phyloP scores from a whole-genome alignment of 805 yeast genomes.

The Wickerhamomyces alni region DNA sequence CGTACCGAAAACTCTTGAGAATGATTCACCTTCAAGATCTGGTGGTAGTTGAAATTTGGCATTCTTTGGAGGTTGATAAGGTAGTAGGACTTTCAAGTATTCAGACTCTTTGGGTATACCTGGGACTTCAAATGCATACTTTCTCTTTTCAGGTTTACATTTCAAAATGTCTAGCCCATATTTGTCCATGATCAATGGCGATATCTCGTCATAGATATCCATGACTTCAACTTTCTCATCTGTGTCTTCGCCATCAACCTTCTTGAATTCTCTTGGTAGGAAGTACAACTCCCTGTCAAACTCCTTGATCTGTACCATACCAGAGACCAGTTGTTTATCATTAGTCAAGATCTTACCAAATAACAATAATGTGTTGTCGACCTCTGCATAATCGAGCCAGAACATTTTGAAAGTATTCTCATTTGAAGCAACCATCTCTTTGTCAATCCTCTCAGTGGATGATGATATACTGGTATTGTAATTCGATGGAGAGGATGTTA shows the following conservation, averaged over 20 bases:
- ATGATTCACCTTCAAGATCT: conserved; percentile 69
- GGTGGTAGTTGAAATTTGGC: conserved; percentile 46
- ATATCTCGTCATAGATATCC: conserved; percentile 76
- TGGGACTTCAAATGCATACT: conserved; percentile 84
- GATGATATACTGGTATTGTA: conserved; percentile 2
- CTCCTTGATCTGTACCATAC: conserved; percentile 69
- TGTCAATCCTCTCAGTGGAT: conserved; percentile 14
- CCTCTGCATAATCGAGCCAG: conserved; percentile 88
- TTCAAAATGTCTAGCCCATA: conserved; percentile 57
- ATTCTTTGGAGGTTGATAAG: conserved; percentile 60
- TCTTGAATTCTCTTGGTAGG: conserved; percentile 58
- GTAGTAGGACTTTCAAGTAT: conserved; percentile 72
- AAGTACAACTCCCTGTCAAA: conserved; percentile 68
- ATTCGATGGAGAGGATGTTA: conserved; percentile 16
- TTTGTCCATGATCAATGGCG: conserved; percentile 55
- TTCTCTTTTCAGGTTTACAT: conserved; percentile 65
- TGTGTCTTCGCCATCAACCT: conserved; percentile 36
- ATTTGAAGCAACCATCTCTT: conserved; percentile 19
- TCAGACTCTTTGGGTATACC: conserved; percentile 75
- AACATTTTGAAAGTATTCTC: conserved; percentile 57
- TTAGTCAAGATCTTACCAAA: conserved; percentile 74
- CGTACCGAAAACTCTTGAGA: conserved; percentile 74
- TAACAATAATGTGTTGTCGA: conserved; percentile 58
- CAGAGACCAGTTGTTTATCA: conserved; percentile 58
- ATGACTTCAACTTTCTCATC: conserved; percentile 38